Evolutionary conservation across 2,329 filamentous ascomycete genomes (phyloP).

Genomic region (Claviceps africana): DNA sequence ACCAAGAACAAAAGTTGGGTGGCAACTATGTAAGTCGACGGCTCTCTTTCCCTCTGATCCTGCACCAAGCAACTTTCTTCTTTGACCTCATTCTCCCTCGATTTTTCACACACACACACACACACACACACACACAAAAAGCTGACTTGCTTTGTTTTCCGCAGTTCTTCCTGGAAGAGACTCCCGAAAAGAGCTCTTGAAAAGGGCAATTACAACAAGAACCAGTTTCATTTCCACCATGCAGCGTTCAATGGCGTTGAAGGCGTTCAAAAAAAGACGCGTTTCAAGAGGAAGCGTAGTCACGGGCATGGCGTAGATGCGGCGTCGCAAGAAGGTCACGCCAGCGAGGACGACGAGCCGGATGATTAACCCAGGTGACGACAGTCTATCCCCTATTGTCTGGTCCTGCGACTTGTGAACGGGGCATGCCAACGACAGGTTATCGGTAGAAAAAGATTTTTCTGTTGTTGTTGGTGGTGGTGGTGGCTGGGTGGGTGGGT

Average conservation of each 20-base stretch:
- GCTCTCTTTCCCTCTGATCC: not conserved
- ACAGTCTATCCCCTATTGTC: conserved; percentile 54
- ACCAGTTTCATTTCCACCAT: conserved; percentile 17
- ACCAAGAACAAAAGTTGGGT: conserved; percentile 87
- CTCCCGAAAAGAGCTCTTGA: conserved; percentile 39
- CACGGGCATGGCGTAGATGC: conserved; percentile 17
- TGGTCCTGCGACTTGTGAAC: conserved; percentile 36
- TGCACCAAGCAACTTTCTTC: not conserved
- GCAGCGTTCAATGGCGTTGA: conserved; percentile 31
- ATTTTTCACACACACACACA: no score
- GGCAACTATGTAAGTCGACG: conserved; percentile 73
- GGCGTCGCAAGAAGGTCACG: conserved; percentile 31
- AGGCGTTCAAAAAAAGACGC: conserved; percentile 21
- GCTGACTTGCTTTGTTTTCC: not conserved
- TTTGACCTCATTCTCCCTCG: not conserved
- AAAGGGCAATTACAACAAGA: conserved; percentile 33
- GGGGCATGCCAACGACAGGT: not conserved
- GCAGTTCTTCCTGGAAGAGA: conserved; percentile 90
- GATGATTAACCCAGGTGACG: conserved; percentile 46
- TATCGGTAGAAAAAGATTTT: no score
- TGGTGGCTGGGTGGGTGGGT: no score
- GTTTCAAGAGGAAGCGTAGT: conserved; percentile 15
- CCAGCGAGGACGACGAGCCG: conserved; percentile 51
- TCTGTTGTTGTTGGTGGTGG: not conserved
- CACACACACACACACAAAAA: not conserved